Evolutionary conservation across 768 basidiomycete species (phyloP).

Genomic region (Chiua virens): DNA sequence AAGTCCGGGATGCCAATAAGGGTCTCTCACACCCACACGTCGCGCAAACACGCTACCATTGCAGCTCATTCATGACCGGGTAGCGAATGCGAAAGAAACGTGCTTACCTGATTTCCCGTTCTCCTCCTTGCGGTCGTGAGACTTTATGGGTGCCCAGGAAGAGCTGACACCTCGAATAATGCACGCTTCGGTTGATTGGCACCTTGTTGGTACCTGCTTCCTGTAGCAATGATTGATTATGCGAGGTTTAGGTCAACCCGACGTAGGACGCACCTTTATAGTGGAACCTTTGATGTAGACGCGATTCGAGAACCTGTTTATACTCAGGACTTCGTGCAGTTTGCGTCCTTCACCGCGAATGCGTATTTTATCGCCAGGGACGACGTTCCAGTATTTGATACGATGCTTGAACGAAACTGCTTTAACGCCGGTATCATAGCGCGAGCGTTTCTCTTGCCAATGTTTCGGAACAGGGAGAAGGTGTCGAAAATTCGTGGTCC

Average conservation of each 20-base stretch:
- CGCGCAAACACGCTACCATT: slow-evolving; percentile 69
- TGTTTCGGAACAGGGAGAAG: slow-evolving; percentile 59
- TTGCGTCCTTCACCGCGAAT: slow-evolving; percentile 62
- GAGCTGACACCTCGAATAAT: slow-evolving; percentile 81
- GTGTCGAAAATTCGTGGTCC: slow-evolving; percentile 68
- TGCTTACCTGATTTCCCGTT: slow-evolving; percentile 47
- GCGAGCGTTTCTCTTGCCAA: slow-evolving; percentile 46
- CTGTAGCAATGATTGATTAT: slow-evolving; percentile 11
- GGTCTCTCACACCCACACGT: slow-evolving; percentile 60
- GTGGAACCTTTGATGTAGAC: slow-evolving; percentile 52
- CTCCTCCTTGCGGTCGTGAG: slow-evolving; percentile 31
- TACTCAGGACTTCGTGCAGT: slow-evolving; percentile 68
- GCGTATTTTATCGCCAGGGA: slow-evolving; percentile 79
- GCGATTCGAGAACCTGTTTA: slow-evolving; percentile 72
- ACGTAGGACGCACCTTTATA: slow-evolving; percentile 24
- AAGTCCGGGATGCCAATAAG: slow-evolving; percentile 55
- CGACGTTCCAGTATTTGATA: slow-evolving; percentile 85
- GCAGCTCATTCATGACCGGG: not conserved
- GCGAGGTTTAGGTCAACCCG: not conserved
- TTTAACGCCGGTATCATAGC: slow-evolving; percentile 46
- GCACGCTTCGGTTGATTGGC: slow-evolving; percentile 42
- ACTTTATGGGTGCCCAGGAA: slow-evolving; percentile 62
- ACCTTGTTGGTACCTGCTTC: slow-evolving; percentile 21
- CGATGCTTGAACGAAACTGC: slow-evolving; percentile 63
- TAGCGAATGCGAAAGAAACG: not conserved